Conservation (phyloP, 495 filamentous ascomycete genomes). For the Amphirosellinia nigrospora region DNA sequence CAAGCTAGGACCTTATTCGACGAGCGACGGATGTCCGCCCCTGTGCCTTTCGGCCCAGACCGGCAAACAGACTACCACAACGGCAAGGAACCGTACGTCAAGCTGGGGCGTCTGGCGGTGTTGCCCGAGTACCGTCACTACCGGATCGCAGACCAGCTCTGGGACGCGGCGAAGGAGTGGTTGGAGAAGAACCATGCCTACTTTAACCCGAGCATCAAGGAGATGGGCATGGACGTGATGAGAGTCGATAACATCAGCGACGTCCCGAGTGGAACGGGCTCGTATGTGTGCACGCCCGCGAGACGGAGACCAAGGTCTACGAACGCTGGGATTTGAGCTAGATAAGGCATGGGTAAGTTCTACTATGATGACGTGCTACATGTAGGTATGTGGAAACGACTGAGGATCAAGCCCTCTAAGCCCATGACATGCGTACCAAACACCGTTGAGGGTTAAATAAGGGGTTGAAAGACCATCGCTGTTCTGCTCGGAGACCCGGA, state of each 20-base stretch:
- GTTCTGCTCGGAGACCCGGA: neutral
- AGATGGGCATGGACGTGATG: conserved; percentile 46
- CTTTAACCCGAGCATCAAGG: conserved; percentile 54
- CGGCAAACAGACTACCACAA: conserved; percentile 56
- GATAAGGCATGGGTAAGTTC: conserved; percentile 80
- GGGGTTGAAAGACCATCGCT: neutral
- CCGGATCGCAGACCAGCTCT: conserved; percentile 66
- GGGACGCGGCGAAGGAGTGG: conserved; percentile 68
- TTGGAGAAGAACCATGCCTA: conserved; percentile 58
- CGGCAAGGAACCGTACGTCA: conserved; percentile 73
- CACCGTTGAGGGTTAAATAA: neutral
- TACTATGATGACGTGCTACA: conserved; percentile 84
- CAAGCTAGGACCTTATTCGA: conserved; percentile 4
- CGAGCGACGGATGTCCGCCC: conserved; percentile 25
- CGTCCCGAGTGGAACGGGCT: conserved; percentile 69
- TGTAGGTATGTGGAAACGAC: conserved; percentile 73
- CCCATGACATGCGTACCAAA: neutral
- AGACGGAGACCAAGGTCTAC: conserved; percentile 65
- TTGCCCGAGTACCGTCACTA: conserved; percentile 64
- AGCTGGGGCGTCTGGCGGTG: conserved; percentile 78
- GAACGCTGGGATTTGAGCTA: conserved; percentile 65
- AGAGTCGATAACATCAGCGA: conserved; percentile 35
- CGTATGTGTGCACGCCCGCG: conserved; percentile 77
- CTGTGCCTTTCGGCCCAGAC: conserved; percentile 45
- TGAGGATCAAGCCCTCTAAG: conserved; percentile 31